A percentile compares a stretch with the other conserved stretches of the same genome.
phyloP scores from a whole-genome alignment of 148 eudicot species.

The Vaccinium macrocarpon region DNA sequence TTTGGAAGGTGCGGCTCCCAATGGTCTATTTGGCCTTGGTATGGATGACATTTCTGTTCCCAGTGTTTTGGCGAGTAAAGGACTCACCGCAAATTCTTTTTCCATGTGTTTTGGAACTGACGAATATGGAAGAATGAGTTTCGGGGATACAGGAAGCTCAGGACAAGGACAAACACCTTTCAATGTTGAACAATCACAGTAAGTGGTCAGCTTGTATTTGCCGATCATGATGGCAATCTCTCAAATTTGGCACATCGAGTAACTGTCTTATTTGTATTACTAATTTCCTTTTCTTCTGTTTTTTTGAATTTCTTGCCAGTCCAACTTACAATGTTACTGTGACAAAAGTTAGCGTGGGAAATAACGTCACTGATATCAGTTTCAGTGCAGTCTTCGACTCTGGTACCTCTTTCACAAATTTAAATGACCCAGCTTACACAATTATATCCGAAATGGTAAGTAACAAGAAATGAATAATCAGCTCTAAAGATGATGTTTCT shows the following conservation, averaged over 20 bases:
- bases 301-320: slow-evolving; percentile 39
- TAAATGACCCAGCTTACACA: slow-evolving; percentile 73
- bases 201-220: slow-evolving; percentile 20
- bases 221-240: background rate
- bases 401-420: slow-evolving; percentile 81
- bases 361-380: slow-evolving; percentile 37
- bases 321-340: slow-evolving; percentile 64
- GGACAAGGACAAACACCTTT: slow-evolving; percentile 70
- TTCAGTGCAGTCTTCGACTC: slow-evolving; percentile 67
- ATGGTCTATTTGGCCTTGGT: slow-evolving; percentile 87
- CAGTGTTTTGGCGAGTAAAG: slow-evolving; percentile 62
- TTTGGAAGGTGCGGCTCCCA: slow-evolving; percentile 79
- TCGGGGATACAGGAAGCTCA: slow-evolving; percentile 80
- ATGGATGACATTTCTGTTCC: slow-evolving; percentile 72
- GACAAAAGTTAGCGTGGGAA: slow-evolving; percentile 51
- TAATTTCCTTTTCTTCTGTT: slow-evolving; percentile 2
- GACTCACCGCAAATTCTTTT: slow-evolving; percentile 69
- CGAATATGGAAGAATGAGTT: slow-evolving; percentile 71
- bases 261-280: background rate
- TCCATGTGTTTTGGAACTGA: slow-evolving; percentile 85
- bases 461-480: background rate
- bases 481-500: slow-evolving; percentile 12
- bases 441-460: slow-evolving; percentile 58
- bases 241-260: background rate
- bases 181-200: slow-evolving; percentile 41